phyloP scores from a whole-genome alignment of 306 rosid genomes.

The Citrullus amarus region DNA sequence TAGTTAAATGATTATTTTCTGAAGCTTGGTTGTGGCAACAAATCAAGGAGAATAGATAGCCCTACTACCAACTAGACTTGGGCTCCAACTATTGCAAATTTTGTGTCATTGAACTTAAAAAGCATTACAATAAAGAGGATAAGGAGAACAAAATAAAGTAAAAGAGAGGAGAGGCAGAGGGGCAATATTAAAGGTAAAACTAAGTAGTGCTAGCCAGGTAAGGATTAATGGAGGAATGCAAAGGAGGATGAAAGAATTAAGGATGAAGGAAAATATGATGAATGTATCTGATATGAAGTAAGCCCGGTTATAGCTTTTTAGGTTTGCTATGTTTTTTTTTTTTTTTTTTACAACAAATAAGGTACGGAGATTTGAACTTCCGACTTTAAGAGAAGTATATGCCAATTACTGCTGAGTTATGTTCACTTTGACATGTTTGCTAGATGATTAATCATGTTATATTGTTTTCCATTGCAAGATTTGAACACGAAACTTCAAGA shows the following conservation, averaged over 20 bases:
- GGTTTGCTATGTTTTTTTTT: too few relatives aligned
- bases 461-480: neutral
- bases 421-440: neutral
- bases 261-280: neutral
- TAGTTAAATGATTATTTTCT: neutral
- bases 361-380: too few relatives aligned
- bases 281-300: neutral
- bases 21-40: neutral
- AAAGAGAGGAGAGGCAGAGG: neutral
- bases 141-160: neutral
- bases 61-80: neutral
- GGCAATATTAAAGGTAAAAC: neutral
- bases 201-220: neutral
- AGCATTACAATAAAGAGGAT: neutral
- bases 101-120: neutral
- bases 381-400: too few relatives aligned
- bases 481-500: neutral
- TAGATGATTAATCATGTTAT: neutral
- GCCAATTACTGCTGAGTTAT: too few relatives aligned
- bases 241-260: neutral
- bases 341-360: too few relatives aligned
- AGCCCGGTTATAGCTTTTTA: too few relatives aligned
- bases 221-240: neutral
- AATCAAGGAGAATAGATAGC: neutral
- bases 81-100: neutral